Percentiles rank a stretch among this genome's conserved stretches.
Evolutionary conservation across 2,329 filamentous ascomycete species (phyloP).

Genomic region (Trichophyton verrucosum): DNA sequence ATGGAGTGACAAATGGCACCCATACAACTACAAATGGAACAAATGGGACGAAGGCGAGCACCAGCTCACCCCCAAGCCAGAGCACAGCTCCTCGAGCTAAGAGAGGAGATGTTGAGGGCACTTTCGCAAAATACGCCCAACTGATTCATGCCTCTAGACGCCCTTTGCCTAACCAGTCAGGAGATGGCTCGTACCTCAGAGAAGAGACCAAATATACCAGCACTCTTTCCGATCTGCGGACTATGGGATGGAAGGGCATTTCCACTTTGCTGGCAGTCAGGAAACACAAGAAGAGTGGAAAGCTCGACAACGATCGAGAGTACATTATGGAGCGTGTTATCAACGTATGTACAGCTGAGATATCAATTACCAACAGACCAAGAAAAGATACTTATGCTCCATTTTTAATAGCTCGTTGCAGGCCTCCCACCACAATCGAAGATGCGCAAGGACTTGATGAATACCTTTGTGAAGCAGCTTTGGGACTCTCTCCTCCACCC

Average conservation of each 20-base stretch:
- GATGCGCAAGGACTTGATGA: conserved; percentile 51
- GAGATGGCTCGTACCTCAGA: conserved; percentile 48
- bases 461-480: conserved; percentile 54
- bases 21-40: conserved; percentile 1
- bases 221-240: conserved; percentile 46
- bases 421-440: conserved; percentile 51
- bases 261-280: conserved; percentile 51
- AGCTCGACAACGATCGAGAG: conserved; percentile 59
- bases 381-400: background rate
- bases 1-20: conserved; percentile 4
- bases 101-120: conserved; percentile 28
- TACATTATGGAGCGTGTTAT: conserved; percentile 66
- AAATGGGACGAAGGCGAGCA: conserved; percentile 3
- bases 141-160: conserved; percentile 43
- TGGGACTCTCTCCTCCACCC: conserved; percentile 64
- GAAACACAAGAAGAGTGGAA: conserved; percentile 50
- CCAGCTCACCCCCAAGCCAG: background rate
- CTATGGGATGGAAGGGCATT: conserved; percentile 46
- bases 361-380: background rate
- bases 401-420: conserved; percentile 44
- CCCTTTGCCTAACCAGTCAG: conserved; percentile 52
- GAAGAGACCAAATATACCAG: conserved; percentile 39
- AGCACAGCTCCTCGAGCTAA: conserved; percentile 22
- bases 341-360: conserved; percentile 27
- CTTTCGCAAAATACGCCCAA: conserved; percentile 35